Evolutionary conservation across 2,329 filamentous ascomycete genomes (phyloP).

Genomic region (Cladosporium sp.): DNA sequence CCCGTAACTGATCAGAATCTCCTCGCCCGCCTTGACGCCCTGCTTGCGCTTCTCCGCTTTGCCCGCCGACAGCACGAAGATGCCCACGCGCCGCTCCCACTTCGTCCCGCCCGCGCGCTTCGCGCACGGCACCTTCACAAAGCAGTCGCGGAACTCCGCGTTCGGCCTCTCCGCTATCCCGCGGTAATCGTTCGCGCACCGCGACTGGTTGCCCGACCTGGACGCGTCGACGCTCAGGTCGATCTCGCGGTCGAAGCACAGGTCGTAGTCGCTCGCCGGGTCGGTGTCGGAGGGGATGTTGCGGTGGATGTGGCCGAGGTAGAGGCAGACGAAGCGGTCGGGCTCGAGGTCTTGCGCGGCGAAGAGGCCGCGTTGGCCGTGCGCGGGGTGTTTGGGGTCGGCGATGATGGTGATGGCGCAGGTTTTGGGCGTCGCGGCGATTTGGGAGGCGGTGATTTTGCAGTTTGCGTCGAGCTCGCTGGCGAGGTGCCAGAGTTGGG

Average conservation of each 20-base stretch:
- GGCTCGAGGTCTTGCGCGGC: conserved; percentile 40
- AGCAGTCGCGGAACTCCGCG: conserved; percentile 33
- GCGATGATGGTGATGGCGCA: conserved; percentile 39
- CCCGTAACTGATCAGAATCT: conserved; percentile 50
- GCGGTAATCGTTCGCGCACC: conserved; percentile 51
- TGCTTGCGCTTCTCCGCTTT: conserved; percentile 43
- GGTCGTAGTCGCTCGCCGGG: conserved; percentile 44
- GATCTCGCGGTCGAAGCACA: conserved; percentile 45
- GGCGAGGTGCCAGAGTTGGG: conserved; percentile 22
- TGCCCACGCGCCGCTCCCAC: conserved; percentile 43
- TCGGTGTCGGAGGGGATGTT: conserved; percentile 39
- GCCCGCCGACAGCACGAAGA: conserved; percentile 45
- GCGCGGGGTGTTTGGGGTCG: conserved; percentile 40
- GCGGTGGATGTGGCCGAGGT: conserved; percentile 45
- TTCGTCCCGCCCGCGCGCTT: conserved; percentile 32
- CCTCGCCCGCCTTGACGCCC: conserved; percentile 43
- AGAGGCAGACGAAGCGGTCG: conserved; percentile 43
- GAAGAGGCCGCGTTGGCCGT: conserved; percentile 44
- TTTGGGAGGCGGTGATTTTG: conserved; percentile 17
- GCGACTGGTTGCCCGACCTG: conserved; percentile 44
- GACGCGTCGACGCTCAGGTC: conserved; percentile 45
- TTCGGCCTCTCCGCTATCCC: conserved; percentile 38
- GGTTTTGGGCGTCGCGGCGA: conserved; percentile 29
- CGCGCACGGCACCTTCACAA: conserved; percentile 32
- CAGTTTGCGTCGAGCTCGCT: conserved; percentile 20